Evolutionary conservation across 2,329 filamentous ascomycete species (phyloP), one percentile per base, ranked within the genome.

Genomic region (Scortechinia acanthostroma): DNA sequence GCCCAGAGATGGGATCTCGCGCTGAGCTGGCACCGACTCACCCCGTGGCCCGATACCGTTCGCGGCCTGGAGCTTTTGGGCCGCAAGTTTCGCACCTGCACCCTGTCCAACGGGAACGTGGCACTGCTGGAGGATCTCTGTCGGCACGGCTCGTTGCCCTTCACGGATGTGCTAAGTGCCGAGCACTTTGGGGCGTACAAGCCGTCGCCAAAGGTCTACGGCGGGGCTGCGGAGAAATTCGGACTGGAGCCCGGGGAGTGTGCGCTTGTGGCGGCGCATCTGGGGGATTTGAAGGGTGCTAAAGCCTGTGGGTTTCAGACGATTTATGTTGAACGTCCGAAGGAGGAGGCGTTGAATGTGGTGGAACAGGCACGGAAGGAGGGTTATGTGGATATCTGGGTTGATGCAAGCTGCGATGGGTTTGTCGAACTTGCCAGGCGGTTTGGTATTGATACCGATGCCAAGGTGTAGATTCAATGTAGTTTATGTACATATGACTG

Each of bases 151-250:
- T 60, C 62, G 3, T 70, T 91, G 43, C 73, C 72, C 0, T 91
- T 90, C 54, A 69, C 70, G 19, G 63, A 70, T 45, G 53, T 90
- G 30, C 67, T 84, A 48, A 86, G 80, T 5, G 77, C 80, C 0
- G 86, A 86, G 61, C 74, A 83, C 50, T 91, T 91, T 56, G 66
- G 70, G 40, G 79, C 77, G 1, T 93, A 91, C 60, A 93, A 93
- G 67, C 87, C 87, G 1, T 72, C 77, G 48, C 74, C 77, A 4
- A 67, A 60, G 44, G 80, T 83, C 2, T 93, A 93, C 56, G 69
- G 75, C 1, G 86, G 87, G 3, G 86, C 83, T 0, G 84, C 71
- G 2, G 61, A 68, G 46, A 69, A 66, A 51, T 61, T 91, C 44
- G 76, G 73, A 0, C 49, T 81, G 35, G 53, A 73, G 48, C 74